phyloP scores from a whole-genome alignment of 1,284 basidiomycete species.

The Apiotrichum gamsii region DNA sequence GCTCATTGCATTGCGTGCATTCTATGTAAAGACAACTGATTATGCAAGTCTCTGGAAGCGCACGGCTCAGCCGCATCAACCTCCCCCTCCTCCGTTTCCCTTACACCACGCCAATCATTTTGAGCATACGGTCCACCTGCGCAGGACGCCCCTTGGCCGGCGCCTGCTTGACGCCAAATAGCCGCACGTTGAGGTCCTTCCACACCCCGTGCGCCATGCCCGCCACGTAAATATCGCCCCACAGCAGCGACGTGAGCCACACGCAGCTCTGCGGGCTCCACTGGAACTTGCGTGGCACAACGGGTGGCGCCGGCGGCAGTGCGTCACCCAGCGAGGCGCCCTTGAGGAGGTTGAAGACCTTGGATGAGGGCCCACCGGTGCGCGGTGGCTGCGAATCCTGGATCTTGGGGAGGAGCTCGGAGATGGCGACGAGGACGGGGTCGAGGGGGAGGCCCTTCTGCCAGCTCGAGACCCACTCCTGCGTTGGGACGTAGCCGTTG shows the following conservation, averaged over 20 bases:
- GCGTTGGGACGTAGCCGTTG: slow-evolving; percentile 85
- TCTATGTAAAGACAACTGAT: neutral
- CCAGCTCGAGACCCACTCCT: slow-evolving; percentile 73
- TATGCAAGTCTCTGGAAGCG: neutral
- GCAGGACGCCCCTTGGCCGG: slow-evolving; percentile 30
- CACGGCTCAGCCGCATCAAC: neutral
- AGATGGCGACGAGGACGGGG: slow-evolving; percentile 70
- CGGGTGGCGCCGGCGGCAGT: slow-evolving; percentile 61
- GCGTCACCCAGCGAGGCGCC: slow-evolving; percentile 65
- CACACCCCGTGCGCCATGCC: slow-evolving; percentile 77
- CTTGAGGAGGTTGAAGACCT: slow-evolving; percentile 56
- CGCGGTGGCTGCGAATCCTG: slow-evolving; percentile 64
- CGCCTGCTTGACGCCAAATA: slow-evolving; percentile 83
- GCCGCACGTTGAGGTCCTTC: slow-evolving; percentile 74
- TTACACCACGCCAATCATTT: slow-evolving; percentile 41
- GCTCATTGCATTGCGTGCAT: no score
- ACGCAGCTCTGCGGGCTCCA: slow-evolving; percentile 83
- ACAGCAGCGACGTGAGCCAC: slow-evolving; percentile 82
- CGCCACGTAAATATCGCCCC: slow-evolving; percentile 89
- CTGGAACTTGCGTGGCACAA: slow-evolving; percentile 69
- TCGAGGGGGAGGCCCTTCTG: slow-evolving; percentile 61
- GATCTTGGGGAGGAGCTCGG: slow-evolving; percentile 79
- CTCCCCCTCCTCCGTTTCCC: no score
- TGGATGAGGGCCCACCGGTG: slow-evolving; percentile 39
- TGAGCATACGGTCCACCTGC: slow-evolving; percentile 41